Conservation (phyloP, 2,329 filamentous ascomycete genomes). For the Bipolaris zeicola region DNA sequence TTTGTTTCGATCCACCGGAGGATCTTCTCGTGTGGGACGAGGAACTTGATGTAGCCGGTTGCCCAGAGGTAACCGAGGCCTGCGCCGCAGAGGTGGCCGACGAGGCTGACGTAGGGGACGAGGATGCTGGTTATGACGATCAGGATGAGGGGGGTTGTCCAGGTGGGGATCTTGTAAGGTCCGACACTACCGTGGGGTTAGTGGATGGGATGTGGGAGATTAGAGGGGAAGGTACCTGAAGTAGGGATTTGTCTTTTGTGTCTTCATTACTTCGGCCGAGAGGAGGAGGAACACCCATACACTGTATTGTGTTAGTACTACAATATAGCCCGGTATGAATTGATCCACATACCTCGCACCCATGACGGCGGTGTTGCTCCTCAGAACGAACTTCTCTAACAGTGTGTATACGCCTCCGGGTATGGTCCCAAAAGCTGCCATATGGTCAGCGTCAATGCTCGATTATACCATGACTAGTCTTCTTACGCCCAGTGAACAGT, state of each 20-base stretch:
- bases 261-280: constrained; percentile 83
- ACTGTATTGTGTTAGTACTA: constrained; percentile 54
- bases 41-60: constrained; percentile 83
- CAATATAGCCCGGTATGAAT: fast-evolving
- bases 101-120: constrained; percentile 78
- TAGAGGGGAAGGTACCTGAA: constrained; percentile 60
- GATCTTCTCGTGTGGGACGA: constrained; percentile 87
- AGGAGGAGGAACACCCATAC: constrained; percentile 93
- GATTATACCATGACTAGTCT: not conserved
- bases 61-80: constrained; percentile 85
- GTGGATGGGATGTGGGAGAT: constrained; percentile 19
- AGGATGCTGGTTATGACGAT: constrained; percentile 76
- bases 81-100: constrained; percentile 87
- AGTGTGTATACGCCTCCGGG: constrained; percentile 82
- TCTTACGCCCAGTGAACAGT: constrained; percentile 87
- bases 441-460: constrained; percentile 55
- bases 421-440: constrained; percentile 57
- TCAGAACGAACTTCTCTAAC: constrained; percentile 74
- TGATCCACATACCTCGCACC: constrained; percentile 72
- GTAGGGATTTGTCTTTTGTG: constrained; percentile 79
- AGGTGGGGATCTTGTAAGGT: constrained; percentile 81
- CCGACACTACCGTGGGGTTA: constrained; percentile 52
- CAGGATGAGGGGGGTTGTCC: constrained; percentile 83
- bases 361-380: constrained; percentile 73
- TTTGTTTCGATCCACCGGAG: constrained; percentile 88